phyloP scores from a whole-genome alignment of 1,139 yeast genomes.

The Blastobotrys arbuscula region DNA sequence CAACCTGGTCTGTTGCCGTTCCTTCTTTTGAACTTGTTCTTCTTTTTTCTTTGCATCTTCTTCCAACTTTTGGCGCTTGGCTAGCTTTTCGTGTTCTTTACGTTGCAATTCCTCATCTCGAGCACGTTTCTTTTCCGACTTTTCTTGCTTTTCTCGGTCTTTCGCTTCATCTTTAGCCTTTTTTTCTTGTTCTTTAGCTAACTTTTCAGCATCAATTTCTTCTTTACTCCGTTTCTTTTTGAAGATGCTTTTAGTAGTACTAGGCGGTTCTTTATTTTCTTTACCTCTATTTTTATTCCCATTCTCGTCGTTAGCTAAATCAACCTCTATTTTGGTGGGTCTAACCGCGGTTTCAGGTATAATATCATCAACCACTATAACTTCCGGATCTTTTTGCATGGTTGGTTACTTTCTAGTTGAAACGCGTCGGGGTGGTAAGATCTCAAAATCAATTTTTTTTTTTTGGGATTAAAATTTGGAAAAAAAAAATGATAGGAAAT shows the following conservation, averaged over 20 bases:
- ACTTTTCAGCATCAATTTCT: background rate
- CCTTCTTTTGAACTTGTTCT: conserved; percentile 13
- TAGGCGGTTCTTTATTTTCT: background rate
- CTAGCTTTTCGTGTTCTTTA: conserved; percentile 11
- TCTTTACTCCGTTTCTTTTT: background rate
- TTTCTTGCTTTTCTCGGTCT: background rate
- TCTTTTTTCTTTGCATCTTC: conserved; percentile 17
- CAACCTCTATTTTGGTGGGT: background rate
- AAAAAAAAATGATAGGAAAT: too few relatives aligned
- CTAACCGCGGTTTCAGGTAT: background rate
- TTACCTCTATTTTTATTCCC: background rate
- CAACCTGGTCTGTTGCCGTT: conserved; percentile 10
- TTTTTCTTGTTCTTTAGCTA: conserved; percentile 1
- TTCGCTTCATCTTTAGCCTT: conserved; percentile 1
- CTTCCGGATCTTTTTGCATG: background rate
- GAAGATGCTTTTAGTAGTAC: background rate
- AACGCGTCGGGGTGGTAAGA: background rate
- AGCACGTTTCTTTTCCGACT: conserved; percentile 5
- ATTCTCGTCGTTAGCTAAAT: background rate
- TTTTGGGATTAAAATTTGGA: background rate
- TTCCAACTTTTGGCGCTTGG: conserved; percentile 16
- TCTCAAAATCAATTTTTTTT: too few relatives aligned
- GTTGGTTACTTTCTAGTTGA: too few relatives aligned
- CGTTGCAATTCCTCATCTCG: conserved; percentile 4
- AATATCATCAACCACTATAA: background rate